Percentiles rank a stretch among this genome's conserved stretches.
Conservation (phyloP, 352 stramenopile species). For the Detonula confervacea region DNA sequence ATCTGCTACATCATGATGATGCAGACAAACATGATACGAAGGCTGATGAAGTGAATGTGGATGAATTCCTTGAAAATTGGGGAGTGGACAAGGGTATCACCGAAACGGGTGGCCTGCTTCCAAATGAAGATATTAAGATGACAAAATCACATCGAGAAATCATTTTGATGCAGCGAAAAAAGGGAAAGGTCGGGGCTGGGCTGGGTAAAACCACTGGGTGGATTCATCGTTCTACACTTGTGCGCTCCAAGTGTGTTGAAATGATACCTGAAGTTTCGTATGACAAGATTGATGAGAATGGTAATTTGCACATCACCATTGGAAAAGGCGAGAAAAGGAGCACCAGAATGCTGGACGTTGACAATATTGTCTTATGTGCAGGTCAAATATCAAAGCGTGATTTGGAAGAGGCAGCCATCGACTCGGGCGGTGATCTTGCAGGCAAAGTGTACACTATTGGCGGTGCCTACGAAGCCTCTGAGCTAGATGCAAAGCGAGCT, state of each 20-base stretch:
- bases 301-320: slow-evolving; percentile 91
- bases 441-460: slow-evolving; percentile 94
- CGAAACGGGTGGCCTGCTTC: slow-evolving; percentile 88
- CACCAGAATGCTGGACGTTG: slow-evolving; percentile 89
- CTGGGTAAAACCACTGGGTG: slow-evolving; percentile 96
- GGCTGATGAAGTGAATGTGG: slow-evolving; percentile 81
- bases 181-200: slow-evolving; percentile 88
- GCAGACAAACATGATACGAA: slow-evolving; percentile 55
- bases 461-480: slow-evolving; percentile 92
- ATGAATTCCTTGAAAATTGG: slow-evolving; percentile 93
- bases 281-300: slow-evolving; percentile 93
- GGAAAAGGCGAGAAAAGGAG: slow-evolving; percentile 84
- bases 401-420: slow-evolving; percentile 80
- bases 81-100: slow-evolving; percentile 90
- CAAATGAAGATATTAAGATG: slow-evolving; percentile 42
- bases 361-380: slow-evolving; percentile 96
- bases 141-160: slow-evolving; percentile 87
- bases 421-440: slow-evolving; percentile 41
- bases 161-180: slow-evolving; percentile 94
- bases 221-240: slow-evolving; percentile 94
- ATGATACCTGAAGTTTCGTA: slow-evolving; percentile 94
- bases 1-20: slow-evolving; percentile 88
- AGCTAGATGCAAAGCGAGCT: slow-evolving; percentile 96
- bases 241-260: slow-evolving; percentile 89
- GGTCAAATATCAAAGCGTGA: slow-evolving; percentile 92